A percentile compares a stretch with the other conserved stretches of the same genome.
Conservation (phyloP, 2,329 filamentous ascomycete species). For the Cercospora brassicicola region DNA sequence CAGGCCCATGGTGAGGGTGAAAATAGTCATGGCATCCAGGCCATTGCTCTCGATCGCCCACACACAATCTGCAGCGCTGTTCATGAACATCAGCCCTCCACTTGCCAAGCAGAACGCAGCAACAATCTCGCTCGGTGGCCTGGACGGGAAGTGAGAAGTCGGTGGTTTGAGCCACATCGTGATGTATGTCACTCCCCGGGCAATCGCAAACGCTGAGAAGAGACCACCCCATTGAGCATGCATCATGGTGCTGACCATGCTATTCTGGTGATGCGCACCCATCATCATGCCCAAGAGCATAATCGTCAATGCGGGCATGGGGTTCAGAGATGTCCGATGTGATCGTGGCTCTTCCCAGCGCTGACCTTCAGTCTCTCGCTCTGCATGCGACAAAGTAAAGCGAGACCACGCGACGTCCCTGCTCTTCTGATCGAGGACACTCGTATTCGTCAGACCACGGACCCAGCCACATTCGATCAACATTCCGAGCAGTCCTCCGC, state of each 20-base stretch:
- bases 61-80: slow-evolving; percentile 77
- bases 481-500: slow-evolving; percentile 69
- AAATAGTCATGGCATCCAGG: slow-evolving; percentile 88
- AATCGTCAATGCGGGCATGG: slow-evolving; percentile 82
- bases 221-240: slow-evolving; percentile 92
- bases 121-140: slow-evolving; percentile 88
- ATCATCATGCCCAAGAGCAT: slow-evolving; percentile 90
- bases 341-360: slow-evolving; percentile 61
- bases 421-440: slow-evolving; percentile 46
- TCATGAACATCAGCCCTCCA: slow-evolving; percentile 89
- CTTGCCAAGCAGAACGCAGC: slow-evolving; percentile 81
- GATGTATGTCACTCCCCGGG: slow-evolving; percentile 76
- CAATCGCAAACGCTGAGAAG: slow-evolving; percentile 75
- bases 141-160: slow-evolving; percentile 73
- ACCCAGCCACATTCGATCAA: slow-evolving; percentile 51
- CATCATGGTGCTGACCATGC: slow-evolving; percentile 84
- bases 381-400: slow-evolving; percentile 6
- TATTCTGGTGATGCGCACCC: slow-evolving; percentile 83
- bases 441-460: slow-evolving; percentile 63
- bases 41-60: slow-evolving; percentile 72
- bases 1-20: slow-evolving; percentile 82
- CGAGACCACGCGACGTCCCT: slow-evolving; percentile 35
- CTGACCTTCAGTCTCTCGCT: slow-evolving; percentile 36
- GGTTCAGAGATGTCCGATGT: slow-evolving; percentile 79
- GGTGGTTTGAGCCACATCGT: slow-evolving; percentile 78